phyloP scores from a whole-genome alignment of 805 yeast species.

The Sungouiozyma ichnusensis region DNA sequence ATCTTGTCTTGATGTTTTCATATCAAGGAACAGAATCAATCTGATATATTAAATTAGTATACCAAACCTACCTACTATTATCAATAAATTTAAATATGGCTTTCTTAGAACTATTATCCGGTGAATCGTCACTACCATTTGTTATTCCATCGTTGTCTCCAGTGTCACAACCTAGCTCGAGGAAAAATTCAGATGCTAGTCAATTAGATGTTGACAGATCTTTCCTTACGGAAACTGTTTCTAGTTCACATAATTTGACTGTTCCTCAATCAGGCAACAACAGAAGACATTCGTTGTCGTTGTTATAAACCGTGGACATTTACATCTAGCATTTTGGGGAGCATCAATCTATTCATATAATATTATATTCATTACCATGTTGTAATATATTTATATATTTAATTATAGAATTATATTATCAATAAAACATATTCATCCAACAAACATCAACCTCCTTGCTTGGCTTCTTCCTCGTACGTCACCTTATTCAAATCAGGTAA shows the following conservation, averaged over 20 bases:
- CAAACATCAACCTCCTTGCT: constrained; percentile 10
- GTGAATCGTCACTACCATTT: constrained; percentile 51
- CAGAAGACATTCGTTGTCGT: constrained; percentile 7
- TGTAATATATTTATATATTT: neutral
- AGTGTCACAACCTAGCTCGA: constrained; percentile 30
- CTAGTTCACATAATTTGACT: neutral
- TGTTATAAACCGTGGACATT: neutral
- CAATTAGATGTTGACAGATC: constrained; percentile 4
- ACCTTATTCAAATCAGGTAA: constrained; percentile 23
- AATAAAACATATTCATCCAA: neutral
- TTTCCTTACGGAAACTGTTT: constrained; percentile 2
- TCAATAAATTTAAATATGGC: constrained; percentile 18
- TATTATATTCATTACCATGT: neutral
- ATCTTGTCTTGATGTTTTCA: too few relatives aligned
- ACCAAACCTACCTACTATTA: too few relatives aligned
- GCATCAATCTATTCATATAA: neutral
- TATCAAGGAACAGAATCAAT: too few relatives aligned
- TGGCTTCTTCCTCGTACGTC: constrained; percentile 9
- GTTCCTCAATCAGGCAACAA: neutral
- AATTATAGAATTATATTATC: too few relatives aligned
- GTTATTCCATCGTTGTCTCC: constrained; percentile 58
- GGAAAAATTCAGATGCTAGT: constrained; percentile 22
- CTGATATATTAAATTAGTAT: too few relatives aligned
- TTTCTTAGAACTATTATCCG: constrained; percentile 42
- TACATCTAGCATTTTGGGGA: neutral